Base-by-base conservation (phyloP, 2,329 filamentous ascomycete species). In the Thielaviopsis musarum region DNA sequence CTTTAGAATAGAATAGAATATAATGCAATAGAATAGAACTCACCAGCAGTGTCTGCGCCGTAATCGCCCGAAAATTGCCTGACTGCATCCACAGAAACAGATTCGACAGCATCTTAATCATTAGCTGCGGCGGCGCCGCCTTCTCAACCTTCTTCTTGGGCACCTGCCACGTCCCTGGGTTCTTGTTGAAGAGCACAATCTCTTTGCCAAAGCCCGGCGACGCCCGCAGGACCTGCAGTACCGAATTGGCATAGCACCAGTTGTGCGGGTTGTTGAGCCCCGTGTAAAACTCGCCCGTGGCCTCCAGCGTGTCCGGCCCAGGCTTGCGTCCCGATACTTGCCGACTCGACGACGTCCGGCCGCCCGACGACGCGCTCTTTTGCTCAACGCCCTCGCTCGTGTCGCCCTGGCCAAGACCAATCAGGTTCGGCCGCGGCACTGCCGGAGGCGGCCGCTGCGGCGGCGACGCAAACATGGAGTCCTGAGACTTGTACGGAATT, bases 231-330 rank as follows among this genome's bases (percentile, higher is more conserved):
- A 86, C 87, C 70, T 97, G 91, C 26, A 97, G 75, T 0, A 85
- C 84, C n/a, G 88, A 85, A 70, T 95, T 96, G 76, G 93, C 90
- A 68, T 95, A 96, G 69, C 91, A 96, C 64, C 87, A 91, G 54
- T 86, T 84, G 1, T 83, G 81, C 49, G 89, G 87, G 65, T 96
- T 96, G 61, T 82, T 74, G 13, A 96, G 76, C 0, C 91, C 91
- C 12, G 88, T 73, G 48, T 68, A 68, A 48, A 65, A 62, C 65
- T 75, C 66, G n/a, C 69, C 68, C 41, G 71, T 71, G 13, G 66
- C 60, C 26, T 68, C 69, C 28, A 68, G 66, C 4, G 70, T 70
- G 28, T 71, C 71, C 22, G 69, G 26, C 34, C 13, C 38, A 12
- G 48, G 17, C 66, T 34, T 71, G 72, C 4, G 68, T 69, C 54